Conservation (phyloP, 805 yeast species). For the Vanderwaltozyma tropicalis region DNA sequence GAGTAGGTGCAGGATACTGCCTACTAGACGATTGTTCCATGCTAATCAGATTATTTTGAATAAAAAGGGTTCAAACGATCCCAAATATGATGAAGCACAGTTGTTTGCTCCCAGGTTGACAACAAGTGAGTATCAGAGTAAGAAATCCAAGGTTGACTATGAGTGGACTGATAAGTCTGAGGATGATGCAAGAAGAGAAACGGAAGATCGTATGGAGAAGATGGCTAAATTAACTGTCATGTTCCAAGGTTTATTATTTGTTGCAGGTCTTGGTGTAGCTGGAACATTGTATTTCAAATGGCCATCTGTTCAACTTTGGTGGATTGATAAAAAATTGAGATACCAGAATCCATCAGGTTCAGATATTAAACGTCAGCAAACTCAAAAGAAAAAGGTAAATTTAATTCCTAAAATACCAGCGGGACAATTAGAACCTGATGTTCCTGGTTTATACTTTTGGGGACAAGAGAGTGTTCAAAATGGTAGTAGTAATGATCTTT, state of each 20-base stretch:
- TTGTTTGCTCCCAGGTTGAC: conserved; percentile 20
- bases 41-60: background rate
- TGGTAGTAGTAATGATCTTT: conserved; percentile 29
- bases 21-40: background rate
- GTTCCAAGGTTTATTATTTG: conserved; percentile 32
- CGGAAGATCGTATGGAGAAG: conserved; percentile 30
- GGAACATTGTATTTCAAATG: conserved; percentile 31
- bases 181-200: conserved; percentile 10
- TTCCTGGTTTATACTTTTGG: conserved; percentile 55
- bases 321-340: conserved; percentile 9
- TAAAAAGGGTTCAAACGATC: conserved; percentile 11
- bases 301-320: conserved; percentile 28
- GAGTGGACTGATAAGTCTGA: conserved; percentile 16
- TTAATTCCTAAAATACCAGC: conserved; percentile 23
- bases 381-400: background rate
- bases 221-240: conserved; percentile 38
- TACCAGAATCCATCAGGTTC: background rate
- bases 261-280: conserved; percentile 31
- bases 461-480: conserved; percentile 28
- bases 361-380: background rate
- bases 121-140: conserved; percentile 18
- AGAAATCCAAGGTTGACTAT: conserved; percentile 8
- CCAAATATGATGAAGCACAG: conserved; percentile 28
- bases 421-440: conserved; percentile 29
- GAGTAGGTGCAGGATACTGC: too few relatives aligned